These are phyloP conservation scores for Fusarium sp. DNA, from an alignment of 2,329 filamentous ascomycete species.

Conservation along the genomic window DNA sequence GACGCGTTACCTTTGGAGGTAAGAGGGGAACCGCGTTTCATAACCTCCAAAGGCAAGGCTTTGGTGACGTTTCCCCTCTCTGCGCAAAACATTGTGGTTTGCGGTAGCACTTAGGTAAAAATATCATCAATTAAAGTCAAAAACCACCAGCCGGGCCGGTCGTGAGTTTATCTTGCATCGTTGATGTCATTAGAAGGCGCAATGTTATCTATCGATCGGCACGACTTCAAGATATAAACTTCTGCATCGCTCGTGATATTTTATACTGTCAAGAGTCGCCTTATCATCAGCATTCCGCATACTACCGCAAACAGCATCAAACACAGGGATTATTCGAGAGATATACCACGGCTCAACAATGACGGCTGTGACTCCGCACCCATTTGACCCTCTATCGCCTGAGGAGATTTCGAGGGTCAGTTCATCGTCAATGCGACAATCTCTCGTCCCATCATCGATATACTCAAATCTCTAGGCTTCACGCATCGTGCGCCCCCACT, in stretches of 20 bases:
- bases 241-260: background rate
- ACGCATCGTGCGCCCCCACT: slow-evolving; percentile 38
- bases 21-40: slow-evolving; percentile 8
- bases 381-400: slow-evolving; percentile 46
- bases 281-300: no score
- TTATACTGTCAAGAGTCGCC: no score
- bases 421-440: background rate
- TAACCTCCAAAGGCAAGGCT: slow-evolving; percentile 13
- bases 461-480: slow-evolving; percentile 35
- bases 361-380: slow-evolving; percentile 23
- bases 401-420: slow-evolving; percentile 44
- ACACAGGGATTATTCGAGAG: no score
- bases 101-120: background rate
- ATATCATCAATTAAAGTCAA: background rate
- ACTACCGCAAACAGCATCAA: no score
- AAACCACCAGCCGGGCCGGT: background rate
- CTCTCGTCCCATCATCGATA: background rate
- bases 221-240: background rate
- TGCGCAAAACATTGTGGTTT: background rate
- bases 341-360: background rate
- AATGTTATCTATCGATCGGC: background rate
- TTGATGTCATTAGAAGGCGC: slow-evolving; percentile 13
- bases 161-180: background rate
- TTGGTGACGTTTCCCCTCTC: slow-evolving; percentile 5
- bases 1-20: slow-evolving; percentile 1